A percentile compares a stretch with the other conserved stretches of the same genome.
Conservation (phyloP, 192 early-diverging fungal genomes). For the Backusella tuberculispora region DNA sequence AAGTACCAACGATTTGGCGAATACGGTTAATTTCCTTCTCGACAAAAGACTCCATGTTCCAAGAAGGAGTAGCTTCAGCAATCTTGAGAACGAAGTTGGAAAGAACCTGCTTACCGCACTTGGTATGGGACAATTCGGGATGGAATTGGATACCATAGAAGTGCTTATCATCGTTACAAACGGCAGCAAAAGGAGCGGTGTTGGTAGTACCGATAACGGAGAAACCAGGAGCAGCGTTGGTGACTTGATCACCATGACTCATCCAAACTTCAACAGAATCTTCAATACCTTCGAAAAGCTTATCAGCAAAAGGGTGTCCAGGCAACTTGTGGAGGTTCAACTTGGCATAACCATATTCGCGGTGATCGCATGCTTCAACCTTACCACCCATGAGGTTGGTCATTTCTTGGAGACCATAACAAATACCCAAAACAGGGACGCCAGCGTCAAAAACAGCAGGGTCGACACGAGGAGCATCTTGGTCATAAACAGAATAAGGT, state of each 20-base stretch:
- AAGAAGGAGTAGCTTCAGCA: constrained; percentile 81
- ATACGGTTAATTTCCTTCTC: constrained; percentile 98
- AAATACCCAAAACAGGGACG: constrained; percentile 96
- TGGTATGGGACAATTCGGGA: constrained; percentile 98
- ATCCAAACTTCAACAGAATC: constrained; percentile 87
- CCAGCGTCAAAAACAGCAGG: constrained; percentile 85
- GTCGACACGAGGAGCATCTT: constrained; percentile 94
- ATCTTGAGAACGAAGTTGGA: constrained; percentile 94
- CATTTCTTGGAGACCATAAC: constrained; percentile 99
- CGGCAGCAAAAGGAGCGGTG: constrained; percentile 90
- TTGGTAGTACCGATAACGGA: constrained; percentile 81
- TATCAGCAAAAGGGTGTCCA: constrained; percentile 61
- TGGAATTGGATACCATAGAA: constrained; percentile 99
- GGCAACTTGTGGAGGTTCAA: constrained; percentile 69
- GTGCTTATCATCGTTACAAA: constrained; percentile 77
- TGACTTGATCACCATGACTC: constrained; percentile 96
- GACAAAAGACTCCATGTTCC: constrained; percentile 98
- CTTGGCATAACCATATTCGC: constrained; percentile 94
- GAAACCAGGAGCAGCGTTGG: constrained; percentile 81
- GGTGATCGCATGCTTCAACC: constrained; percentile 83
- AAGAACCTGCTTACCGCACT: constrained; percentile 78
- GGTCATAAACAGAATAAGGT: constrained; percentile 97
- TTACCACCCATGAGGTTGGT: constrained; percentile 88
- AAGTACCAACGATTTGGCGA: constrained; percentile 85
- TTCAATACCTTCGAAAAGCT: constrained; percentile 74